Conservation (phyloP, 805 yeast genomes). For the Ogataea trehalophila region DNA sequence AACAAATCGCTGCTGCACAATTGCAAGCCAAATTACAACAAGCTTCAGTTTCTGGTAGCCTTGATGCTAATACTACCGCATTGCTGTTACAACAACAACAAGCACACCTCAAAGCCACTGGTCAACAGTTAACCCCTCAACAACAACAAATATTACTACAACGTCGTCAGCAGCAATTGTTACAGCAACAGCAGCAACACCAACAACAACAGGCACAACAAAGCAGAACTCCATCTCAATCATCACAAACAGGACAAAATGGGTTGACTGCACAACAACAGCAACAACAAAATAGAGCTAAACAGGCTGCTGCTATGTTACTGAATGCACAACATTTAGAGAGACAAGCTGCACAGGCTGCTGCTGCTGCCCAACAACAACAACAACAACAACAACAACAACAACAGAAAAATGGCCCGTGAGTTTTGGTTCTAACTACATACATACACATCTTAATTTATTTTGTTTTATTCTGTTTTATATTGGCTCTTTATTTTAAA, state of each 20-base stretch:
- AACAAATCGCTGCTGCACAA: neutral
- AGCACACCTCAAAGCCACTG: neutral
- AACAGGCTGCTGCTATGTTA: slow-evolving; percentile 23
- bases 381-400: too few relatives aligned
- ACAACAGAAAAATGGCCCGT: too few relatives aligned
- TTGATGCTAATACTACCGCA: neutral
- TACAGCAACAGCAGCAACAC: slow-evolving; percentile 22
- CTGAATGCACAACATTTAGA: slow-evolving; percentile 17
- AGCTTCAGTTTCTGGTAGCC: neutral
- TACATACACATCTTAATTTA: too few relatives aligned
- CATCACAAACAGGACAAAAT: slow-evolving; percentile 2
- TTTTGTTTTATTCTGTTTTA: too few relatives aligned
- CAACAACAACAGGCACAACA: slow-evolving; percentile 18
- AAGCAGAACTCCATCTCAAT: neutral
- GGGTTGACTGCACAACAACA: slow-evolving; percentile 13
- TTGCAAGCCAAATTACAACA: neutral
- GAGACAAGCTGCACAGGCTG: slow-evolving; percentile 17
- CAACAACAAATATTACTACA: slow-evolving; percentile 13
- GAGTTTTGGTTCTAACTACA: too few relatives aligned
- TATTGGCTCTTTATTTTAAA: too few relatives aligned
- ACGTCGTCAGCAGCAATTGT: slow-evolving; percentile 17
- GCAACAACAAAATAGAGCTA: slow-evolving; percentile 16
- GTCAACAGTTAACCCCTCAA: slow-evolving; percentile 3
- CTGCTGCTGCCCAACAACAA: slow-evolving; percentile 9
- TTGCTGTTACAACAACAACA: slow-evolving; percentile 5